Evolutionary conservation across 257 asterid species (phyloP).

Genomic region (Ocimum tenuiflorum): DNA sequence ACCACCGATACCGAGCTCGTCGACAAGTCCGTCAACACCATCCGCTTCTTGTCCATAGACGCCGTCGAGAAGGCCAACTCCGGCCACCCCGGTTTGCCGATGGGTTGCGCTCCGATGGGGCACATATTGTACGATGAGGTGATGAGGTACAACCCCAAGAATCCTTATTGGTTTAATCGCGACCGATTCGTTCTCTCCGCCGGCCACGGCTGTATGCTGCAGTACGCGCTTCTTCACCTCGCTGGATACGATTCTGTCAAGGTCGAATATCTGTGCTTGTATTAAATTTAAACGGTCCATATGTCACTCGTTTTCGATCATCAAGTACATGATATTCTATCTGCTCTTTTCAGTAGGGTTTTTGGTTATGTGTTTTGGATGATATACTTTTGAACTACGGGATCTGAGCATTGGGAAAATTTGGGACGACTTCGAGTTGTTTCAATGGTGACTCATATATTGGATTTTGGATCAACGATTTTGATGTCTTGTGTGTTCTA

Average conservation of each 20-base stretch:
- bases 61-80: constrained; percentile 86
- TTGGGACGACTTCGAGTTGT: background rate
- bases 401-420: constrained; percentile 10
- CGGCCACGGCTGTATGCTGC: constrained; percentile 95
- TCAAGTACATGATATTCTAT: background rate
- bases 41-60: constrained; percentile 73
- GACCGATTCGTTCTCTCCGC: constrained; percentile 95
- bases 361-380: background rate
- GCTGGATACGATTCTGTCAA: constrained; percentile 76
- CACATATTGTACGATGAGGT: constrained; percentile 85
- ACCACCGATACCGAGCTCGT: constrained; percentile 47
- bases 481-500: background rate
- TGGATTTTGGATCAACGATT: background rate
- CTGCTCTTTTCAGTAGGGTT: background rate
- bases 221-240: constrained; percentile 84
- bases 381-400: background rate
- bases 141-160: constrained; percentile 90
- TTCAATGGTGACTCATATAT: background rate
- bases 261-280: constrained; percentile 29
- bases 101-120: constrained; percentile 98
- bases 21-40: constrained; percentile 77
- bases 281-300: background rate
- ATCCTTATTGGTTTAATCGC: constrained; percentile 89
- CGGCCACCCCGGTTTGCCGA: constrained; percentile 89
- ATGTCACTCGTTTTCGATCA: background rate